Conservation (phyloP, 305 asterid species). For the Fraxinus platypoda region DNA sequence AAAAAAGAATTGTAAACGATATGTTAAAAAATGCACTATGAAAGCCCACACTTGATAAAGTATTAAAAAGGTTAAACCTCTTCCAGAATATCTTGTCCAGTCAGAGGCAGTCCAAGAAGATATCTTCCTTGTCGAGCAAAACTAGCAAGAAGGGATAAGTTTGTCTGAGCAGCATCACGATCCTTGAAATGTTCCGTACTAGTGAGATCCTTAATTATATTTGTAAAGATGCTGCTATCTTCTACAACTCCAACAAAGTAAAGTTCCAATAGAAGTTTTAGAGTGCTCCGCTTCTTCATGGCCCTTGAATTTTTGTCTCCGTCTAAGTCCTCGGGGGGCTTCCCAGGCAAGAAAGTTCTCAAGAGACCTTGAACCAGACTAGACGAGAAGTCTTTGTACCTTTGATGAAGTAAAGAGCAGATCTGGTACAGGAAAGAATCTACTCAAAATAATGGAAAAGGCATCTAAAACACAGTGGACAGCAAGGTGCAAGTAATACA, state of each 20-base stretch:
- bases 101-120: slow-evolving; percentile 78
- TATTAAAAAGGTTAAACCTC: slow-evolving; percentile 49
- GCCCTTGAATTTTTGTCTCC: slow-evolving; percentile 83
- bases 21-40: not conserved
- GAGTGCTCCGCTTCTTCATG: slow-evolving; percentile 94
- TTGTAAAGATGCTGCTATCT: slow-evolving; percentile 67
- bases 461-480: not conserved
- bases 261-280: slow-evolving; percentile 93
- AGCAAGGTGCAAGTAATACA: slow-evolving; percentile 15
- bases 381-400: slow-evolving; percentile 93
- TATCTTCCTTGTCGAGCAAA: slow-evolving; percentile 97
- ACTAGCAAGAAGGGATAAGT: slow-evolving; percentile 91
- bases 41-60: slow-evolving; percentile 12
- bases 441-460: slow-evolving; percentile 12
- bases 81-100: slow-evolving; percentile 80
- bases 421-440: slow-evolving; percentile 50
- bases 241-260: slow-evolving; percentile 92
- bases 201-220: slow-evolving; percentile 86
- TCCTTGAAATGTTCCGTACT: slow-evolving; percentile 85
- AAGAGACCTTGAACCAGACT: slow-evolving; percentile 92
- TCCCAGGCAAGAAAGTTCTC: slow-evolving; percentile 78
- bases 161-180: slow-evolving; percentile 92
- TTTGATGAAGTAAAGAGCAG: slow-evolving; percentile 97
- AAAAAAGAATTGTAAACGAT: not conserved
- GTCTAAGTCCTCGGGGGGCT: slow-evolving; percentile 73